Conservation (phyloP, 345 rosid genomes). For the Lepidium africanum region DNA sequence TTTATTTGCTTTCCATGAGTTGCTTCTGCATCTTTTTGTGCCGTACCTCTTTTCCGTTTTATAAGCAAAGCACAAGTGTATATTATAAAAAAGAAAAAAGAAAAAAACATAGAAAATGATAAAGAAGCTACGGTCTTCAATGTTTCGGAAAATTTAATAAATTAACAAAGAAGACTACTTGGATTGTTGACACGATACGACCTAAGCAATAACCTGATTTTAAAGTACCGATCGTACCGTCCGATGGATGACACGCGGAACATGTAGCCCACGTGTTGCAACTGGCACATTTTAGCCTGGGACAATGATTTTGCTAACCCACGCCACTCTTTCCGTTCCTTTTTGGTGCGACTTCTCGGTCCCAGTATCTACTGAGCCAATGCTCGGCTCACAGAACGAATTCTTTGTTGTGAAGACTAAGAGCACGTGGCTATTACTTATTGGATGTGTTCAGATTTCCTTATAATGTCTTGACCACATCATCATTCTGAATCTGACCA, state of each 20-base stretch:
- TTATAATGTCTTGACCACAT: background rate
- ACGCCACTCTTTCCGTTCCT: background rate
- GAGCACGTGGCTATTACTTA: background rate
- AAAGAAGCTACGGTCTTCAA: background rate
- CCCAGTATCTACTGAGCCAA: constrained; percentile 5
- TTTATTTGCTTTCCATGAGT: background rate
- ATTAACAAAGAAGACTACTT: background rate
- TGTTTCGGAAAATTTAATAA: background rate
- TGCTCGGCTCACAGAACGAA: background rate
- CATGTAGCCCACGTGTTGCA: constrained; percentile 5
- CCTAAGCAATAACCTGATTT: constrained; percentile 13
- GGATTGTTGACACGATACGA: constrained; percentile 11
- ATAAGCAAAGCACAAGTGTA: constrained; percentile 1
- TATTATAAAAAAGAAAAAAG: background rate
- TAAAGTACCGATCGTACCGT: constrained; percentile 5
- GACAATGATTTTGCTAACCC: constrained; percentile 21
- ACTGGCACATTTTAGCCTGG: constrained; percentile 7
- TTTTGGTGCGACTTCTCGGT: background rate
- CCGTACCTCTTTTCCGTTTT: background rate
- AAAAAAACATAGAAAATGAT: background rate
- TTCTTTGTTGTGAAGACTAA: background rate
- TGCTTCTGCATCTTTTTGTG: background rate
- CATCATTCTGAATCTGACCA: background rate
- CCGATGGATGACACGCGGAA: constrained; percentile 1
- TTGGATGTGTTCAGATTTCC: background rate